Conservation (phyloP, 441 rosid species). For the Brassica hybrid region DNA sequence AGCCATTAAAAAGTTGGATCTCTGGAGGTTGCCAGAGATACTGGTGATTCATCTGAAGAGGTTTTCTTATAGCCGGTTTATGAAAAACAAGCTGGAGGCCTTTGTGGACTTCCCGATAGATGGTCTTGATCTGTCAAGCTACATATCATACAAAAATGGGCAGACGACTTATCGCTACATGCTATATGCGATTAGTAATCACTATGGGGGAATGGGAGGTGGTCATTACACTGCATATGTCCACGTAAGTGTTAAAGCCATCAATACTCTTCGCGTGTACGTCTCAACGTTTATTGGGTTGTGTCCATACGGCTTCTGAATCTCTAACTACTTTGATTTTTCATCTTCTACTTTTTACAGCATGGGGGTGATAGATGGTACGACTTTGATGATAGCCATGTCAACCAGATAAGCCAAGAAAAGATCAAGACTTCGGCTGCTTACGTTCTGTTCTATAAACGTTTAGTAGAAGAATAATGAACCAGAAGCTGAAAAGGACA, state of each 20-base stretch:
- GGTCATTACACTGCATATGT: constrained; percentile 90
- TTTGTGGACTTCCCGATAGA: constrained; percentile 75
- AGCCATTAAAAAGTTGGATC: constrained; percentile 80
- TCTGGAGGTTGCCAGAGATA: constrained; percentile 84
- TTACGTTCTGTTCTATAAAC: constrained; percentile 94
- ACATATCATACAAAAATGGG: constrained; percentile 54
- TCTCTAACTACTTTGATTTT: not conserved
- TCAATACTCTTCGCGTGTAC: not conserved
- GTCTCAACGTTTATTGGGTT: not conserved
- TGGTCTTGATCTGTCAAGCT: constrained; percentile 69
- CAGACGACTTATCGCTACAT: constrained; percentile 58
- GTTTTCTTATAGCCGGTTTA: constrained; percentile 71
- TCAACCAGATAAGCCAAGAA: constrained; percentile 69
- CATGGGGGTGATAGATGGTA: constrained; percentile 94
- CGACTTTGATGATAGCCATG: constrained; percentile 92
- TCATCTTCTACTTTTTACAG: constrained; percentile 45
- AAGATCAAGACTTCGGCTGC: constrained; percentile 96
- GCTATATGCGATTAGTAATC: constrained; percentile 84
- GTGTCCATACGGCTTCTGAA: not conserved
- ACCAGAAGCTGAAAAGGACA: constrained; percentile 1
- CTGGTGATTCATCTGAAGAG: constrained; percentile 77
- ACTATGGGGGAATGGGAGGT: constrained; percentile 83
- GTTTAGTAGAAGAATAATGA: constrained; percentile 58
- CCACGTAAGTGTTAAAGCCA: constrained; percentile 58
- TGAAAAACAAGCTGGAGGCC: constrained; percentile 79